Evolutionary conservation across 495 filamentous ascomycete species (phyloP), one percentile per base, ranked within the genome.

Genomic region (Bryoglossum gracile): DNA sequence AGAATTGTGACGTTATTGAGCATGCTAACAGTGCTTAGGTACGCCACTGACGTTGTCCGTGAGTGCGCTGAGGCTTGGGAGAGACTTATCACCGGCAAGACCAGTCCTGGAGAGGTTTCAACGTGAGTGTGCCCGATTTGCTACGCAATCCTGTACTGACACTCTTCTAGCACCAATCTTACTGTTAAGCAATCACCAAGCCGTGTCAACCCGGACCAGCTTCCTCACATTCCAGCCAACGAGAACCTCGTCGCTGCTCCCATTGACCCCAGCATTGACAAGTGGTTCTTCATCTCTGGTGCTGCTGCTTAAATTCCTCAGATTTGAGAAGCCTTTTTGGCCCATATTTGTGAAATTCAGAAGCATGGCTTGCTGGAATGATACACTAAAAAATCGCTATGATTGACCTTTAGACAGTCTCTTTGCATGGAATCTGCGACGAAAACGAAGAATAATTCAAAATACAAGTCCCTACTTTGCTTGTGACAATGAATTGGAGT

Each of bases 241-340:
- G 78, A 96, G 75, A 81, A 91, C 57, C 73, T 89, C 13, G 63
- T 75, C 16, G 86, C 92, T 46, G 91, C 87, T 46, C 86, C 89
- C 51, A 94, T 97, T 58, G 92, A 99, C 65, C 80, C 83, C 59
- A 92, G 82, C 73, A 94, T 96, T 63, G 92, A 99, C 80, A 99
- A 99, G 79, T 99, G 94, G 92, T 99, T 99, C 82, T 99, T 95
- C 79, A 99, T 99, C 72, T 96, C 91, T 65, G 92, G 92, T 66
- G 92, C 92, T 66, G 87, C 92, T 58, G 79, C 86, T 46, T 95
- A 89, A 73, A 51, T 40, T 22, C 16, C 2, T 9, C 10, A 8
- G 17, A 14, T 9, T n/a, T n/a, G 33, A 10, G 1, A 16, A n/a
- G n/a, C n/a, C n/a, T n/a, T n/a, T n/a, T n/a, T n/a, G n/a, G n/a